These are phyloP conservation scores for Crassisporium funariophilum DNA, from an alignment of 768 basidiomycete species.

Conservation along the genomic window DNA sequence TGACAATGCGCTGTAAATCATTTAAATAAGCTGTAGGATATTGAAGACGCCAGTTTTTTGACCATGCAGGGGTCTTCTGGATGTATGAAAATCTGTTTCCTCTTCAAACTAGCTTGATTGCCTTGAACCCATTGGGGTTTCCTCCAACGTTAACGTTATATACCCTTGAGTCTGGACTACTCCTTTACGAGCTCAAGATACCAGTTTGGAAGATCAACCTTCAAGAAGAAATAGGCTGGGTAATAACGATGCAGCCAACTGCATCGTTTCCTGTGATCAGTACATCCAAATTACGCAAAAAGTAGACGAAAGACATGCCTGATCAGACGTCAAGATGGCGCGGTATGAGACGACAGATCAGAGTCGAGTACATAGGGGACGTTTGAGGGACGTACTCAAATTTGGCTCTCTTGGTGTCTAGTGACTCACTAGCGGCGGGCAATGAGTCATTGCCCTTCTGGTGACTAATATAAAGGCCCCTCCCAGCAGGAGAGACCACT, in stretches of 20 bases:
- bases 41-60: slow-evolving; percentile 1
- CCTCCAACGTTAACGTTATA: slow-evolving; percentile 52
- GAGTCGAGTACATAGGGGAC: too few species aligned
- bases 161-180: slow-evolving; percentile 30
- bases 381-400: slow-evolving; percentile 64
- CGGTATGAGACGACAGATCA: not conserved
- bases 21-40: not conserved
- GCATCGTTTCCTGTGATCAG: not conserved
- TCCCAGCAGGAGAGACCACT: too few species aligned
- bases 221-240: slow-evolving; percentile 57
- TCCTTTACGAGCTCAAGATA: slow-evolving; percentile 38
- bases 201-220: slow-evolving; percentile 44
- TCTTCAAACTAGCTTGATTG: slow-evolving; percentile 63
- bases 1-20: slow-evolving; percentile 55
- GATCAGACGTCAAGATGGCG: not conserved
- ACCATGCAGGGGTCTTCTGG: slow-evolving; percentile 75
- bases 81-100: slow-evolving; percentile 61
- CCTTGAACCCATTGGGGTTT: slow-evolving; percentile 29
- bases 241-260: slow-evolving; percentile 58
- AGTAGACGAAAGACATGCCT: not conserved
- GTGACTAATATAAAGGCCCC: too few species aligned
- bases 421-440: too few species aligned
- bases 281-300: too few species aligned
- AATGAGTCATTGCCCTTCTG: too few species aligned
- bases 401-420: slow-evolving; percentile 59